A percentile compares a stretch with the other conserved stretches of the same genome.
Evolutionary conservation across 2,329 filamentous ascomycete genomes (phyloP).

Genomic region (Aureobasidium sp.): DNA sequence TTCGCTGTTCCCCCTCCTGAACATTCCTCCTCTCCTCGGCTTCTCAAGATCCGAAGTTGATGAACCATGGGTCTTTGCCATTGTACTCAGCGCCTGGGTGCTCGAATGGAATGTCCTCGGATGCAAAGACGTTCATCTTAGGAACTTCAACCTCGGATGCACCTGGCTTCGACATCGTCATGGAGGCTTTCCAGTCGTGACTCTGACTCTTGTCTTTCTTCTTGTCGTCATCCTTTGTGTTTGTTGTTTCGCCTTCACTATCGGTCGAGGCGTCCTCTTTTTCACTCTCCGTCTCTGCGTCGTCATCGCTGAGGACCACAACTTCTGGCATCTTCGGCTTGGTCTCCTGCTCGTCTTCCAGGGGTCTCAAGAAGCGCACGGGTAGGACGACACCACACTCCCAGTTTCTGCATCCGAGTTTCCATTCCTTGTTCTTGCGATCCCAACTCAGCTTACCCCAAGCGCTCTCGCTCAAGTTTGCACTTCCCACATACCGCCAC

Average conservation of each 20-base stretch:
- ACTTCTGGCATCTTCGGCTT: not conserved
- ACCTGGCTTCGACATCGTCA: not conserved
- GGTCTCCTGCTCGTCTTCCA: not conserved
- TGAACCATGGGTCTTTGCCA: conserved; percentile 6
- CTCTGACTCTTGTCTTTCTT: not conserved
- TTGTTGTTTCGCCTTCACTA: conserved; percentile 19
- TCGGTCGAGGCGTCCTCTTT: not conserved
- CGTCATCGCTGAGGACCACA: not conserved
- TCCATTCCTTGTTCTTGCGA: conserved; percentile 53
- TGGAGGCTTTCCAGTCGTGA: not conserved
- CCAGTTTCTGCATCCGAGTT: conserved; percentile 86
- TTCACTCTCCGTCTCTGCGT: conserved; percentile 5
- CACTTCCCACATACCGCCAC: conserved; percentile 85
- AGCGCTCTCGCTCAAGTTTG: conserved; percentile 87
- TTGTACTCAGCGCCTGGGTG: conserved; percentile 67
- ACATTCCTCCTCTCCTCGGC: not conserved
- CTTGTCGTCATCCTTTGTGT: not conserved
- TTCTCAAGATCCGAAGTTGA: not conserved
- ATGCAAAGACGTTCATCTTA: conserved; percentile 46
- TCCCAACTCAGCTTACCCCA: conserved; percentile 80
- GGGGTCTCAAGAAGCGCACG: conserved; percentile 28
- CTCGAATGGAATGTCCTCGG: conserved; percentile 94
- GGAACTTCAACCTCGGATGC: not conserved
- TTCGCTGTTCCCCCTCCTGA: not conserved
- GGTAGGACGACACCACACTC: conserved; percentile 84